Evolutionary conservation across 164 flowering plant genomes (phyloP).

Genomic region (Macadamia integrifolia): DNA sequence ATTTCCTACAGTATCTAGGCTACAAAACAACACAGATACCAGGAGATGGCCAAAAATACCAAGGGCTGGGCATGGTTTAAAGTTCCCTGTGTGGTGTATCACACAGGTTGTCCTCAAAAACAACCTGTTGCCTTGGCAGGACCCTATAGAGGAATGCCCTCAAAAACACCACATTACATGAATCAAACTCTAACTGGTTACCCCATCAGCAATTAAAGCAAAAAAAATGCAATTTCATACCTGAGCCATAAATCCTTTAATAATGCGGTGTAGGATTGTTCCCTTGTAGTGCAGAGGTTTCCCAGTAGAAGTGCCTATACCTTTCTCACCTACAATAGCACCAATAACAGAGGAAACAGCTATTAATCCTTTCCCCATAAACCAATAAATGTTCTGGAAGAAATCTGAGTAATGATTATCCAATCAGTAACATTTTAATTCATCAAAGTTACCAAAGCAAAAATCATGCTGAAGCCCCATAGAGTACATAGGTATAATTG

Average conservation of each 20-base stretch:
- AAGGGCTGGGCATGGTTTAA: not conserved
- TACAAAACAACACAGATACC: too few species aligned
- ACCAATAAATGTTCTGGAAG: not conserved
- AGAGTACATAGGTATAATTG: not conserved
- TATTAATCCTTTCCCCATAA: not conserved
- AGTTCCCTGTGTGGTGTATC: not conserved
- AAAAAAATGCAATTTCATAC: conserved; percentile 31
- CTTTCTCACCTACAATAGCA: conserved; percentile 68
- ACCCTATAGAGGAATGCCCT: too few species aligned
- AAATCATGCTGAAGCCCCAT: not conserved
- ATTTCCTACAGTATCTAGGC: too few species aligned
- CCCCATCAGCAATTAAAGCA: not conserved
- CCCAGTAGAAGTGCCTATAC: conserved; percentile 56
- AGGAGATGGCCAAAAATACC: too few species aligned
- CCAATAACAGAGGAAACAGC: not conserved
- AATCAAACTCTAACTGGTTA: not conserved
- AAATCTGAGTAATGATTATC: not conserved
- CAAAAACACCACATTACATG: not conserved
- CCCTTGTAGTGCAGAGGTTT: conserved; percentile 78
- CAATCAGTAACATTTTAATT: not conserved
- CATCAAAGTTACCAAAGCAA: not conserved
- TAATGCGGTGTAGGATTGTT: conserved; percentile 64
- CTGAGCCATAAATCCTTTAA: conserved; percentile 85
- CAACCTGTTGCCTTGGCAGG: not conserved
- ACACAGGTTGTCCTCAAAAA: not conserved